phyloP scores from a whole-genome alignment of 306 rosid species.

The Abrus precatorius region DNA sequence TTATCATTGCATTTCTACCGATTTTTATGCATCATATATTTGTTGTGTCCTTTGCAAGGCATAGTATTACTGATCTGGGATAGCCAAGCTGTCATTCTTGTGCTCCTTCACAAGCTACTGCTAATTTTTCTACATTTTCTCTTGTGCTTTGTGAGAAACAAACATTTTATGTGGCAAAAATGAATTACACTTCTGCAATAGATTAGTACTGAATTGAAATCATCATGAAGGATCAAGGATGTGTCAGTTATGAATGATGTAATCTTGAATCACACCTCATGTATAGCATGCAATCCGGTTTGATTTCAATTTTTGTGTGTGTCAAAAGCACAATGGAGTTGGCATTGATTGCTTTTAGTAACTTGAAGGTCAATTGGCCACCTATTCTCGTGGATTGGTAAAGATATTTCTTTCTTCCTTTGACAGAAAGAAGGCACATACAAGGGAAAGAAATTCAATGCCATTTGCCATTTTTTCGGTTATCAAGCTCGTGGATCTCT shows the following conservation, averaged over 20 bases:
- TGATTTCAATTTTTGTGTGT: constrained; percentile 26
- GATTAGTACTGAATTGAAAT: constrained; percentile 13
- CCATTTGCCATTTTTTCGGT: constrained; percentile 98
- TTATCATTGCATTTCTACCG: background rate
- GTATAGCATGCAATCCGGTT: background rate
- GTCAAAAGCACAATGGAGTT: background rate
- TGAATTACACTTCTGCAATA: background rate
- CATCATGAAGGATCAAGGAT: background rate
- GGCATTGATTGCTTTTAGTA: constrained; percentile 26
- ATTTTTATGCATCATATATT: background rate
- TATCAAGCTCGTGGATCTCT: constrained; percentile 99
- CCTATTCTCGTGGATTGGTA: background rate
- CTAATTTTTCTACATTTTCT: background rate
- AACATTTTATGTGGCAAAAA: constrained; percentile 9
- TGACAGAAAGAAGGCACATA: constrained; percentile 95
- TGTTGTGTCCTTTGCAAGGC: constrained; percentile 4
- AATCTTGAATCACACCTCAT: background rate
- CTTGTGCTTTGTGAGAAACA: background rate
- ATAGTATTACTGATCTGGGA: constrained; percentile 2
- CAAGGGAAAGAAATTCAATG: constrained; percentile 97
- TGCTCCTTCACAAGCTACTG: constrained; percentile 18
- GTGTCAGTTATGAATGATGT: constrained; percentile 21
- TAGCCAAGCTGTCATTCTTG: constrained; percentile 6
- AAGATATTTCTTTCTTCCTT: constrained; percentile 37
- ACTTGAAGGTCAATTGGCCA: constrained; percentile 23